Base-by-base conservation (phyloP, 805 yeast species). In the Isabelozyma pseudorhagii region DNA sequence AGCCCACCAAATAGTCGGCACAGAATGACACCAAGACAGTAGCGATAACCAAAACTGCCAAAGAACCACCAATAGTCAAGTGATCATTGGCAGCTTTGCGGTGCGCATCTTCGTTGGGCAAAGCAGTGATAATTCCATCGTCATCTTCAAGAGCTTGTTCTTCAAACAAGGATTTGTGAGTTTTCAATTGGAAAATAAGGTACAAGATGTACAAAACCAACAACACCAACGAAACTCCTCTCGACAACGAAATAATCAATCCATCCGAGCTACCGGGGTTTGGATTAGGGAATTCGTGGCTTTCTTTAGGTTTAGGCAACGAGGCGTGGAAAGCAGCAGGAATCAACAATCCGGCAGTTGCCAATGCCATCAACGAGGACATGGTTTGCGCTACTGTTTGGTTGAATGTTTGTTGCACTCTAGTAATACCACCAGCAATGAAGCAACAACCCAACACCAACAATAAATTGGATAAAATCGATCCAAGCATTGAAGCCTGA, bases 331-430 rank as follows among this genome's bases (percentile, higher is more conserved):
- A 94, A 0, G 98, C 97, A 3, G 99, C 98, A 2, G 99, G 99
- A 46, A 94, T 84, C 62, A 94, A 70, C 59, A 94, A 77, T 1
- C 97, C 92, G 38, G 94, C 86, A 44, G 94, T 85, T 3, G 97
- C 89, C 50, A 94, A 83, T 1, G 96, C 96, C 83, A 94, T 81
- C 55, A 94, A 77, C 1, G 97, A 91, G 34, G 91, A 82, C 99
- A 94, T 94, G 7, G 98, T 92, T 70, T 94, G 98, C 4, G 99
- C 99, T 7, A 92, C 97, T 0, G 98, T 93, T 69, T 89, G 96
- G 74, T 91, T 91, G 73, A 94, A 94, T 1, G 79, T 79, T 68
- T 94, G 98, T 66, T 88, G 94, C 38, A 85, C 77, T 54, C 94
- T 81, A 56, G 88, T 85, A 65, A 85, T 80, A 14, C 99, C 99